Conservation (phyloP, 352 stramenopile genomes). For the Phytopythium chamaehyphon region DNA sequence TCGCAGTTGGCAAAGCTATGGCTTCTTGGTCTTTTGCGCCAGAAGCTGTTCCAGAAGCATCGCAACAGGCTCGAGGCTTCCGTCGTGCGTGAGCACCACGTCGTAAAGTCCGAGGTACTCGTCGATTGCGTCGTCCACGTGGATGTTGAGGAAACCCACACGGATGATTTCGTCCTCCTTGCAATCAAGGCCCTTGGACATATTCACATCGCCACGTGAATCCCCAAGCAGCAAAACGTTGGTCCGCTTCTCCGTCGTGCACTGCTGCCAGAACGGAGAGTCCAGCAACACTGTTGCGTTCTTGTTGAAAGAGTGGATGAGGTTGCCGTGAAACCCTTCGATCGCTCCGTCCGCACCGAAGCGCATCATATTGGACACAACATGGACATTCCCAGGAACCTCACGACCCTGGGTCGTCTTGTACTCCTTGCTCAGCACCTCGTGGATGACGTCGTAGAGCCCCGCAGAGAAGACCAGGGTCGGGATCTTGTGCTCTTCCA, state of each 20-base stretch:
- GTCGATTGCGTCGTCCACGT: slow-evolving; percentile 58
- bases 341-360: slow-evolving; percentile 42
- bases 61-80: slow-evolving; percentile 40
- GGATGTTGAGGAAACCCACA: slow-evolving; percentile 66
- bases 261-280: slow-evolving; percentile 55
- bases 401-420: slow-evolving; percentile 10
- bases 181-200: slow-evolving; percentile 47
- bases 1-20: background rate
- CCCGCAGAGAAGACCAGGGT: slow-evolving; percentile 62
- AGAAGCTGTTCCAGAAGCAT: slow-evolving; percentile 45
- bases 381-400: slow-evolving; percentile 53
- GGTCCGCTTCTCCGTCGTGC: slow-evolving; percentile 37
- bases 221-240: slow-evolving; percentile 72
- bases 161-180: slow-evolving; percentile 41
- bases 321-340: slow-evolving; percentile 47
- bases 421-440: slow-evolving; percentile 43
- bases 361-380: slow-evolving; percentile 77
- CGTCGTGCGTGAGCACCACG: slow-evolving; percentile 67
- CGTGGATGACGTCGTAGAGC: slow-evolving; percentile 54
- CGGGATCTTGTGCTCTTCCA: slow-evolving; percentile 35
- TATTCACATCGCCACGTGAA: slow-evolving; percentile 51
- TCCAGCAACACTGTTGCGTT: slow-evolving; percentile 60
- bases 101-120: slow-evolving; percentile 64
- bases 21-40: slow-evolving; percentile 6
- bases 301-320: slow-evolving; percentile 82